These are phyloP conservation scores for Neoascochyta sp. DNA, from an alignment of 2,329 filamentous ascomycete genomes.

Conservation along the genomic window DNA sequence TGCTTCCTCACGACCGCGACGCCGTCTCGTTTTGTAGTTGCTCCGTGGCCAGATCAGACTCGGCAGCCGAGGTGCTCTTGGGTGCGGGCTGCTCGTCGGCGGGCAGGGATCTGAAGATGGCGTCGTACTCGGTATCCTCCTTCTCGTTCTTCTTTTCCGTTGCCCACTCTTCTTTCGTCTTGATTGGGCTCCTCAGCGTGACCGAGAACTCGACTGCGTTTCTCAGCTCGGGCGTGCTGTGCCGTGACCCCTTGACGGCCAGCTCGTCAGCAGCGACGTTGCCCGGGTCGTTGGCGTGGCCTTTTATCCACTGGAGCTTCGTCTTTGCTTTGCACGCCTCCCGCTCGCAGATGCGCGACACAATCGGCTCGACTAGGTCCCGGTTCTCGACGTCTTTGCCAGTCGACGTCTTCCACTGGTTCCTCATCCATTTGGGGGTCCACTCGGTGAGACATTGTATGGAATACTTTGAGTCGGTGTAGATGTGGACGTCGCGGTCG, in stretches of 20 bases:
- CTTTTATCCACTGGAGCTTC: constrained; percentile 84
- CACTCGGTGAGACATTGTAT: constrained; percentile 87
- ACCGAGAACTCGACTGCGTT: constrained; percentile 8
- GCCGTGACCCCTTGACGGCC: constrained; percentile 16
- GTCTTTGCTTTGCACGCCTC: constrained; percentile 54
- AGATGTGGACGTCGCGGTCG: constrained; percentile 68
- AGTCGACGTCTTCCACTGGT: constrained; percentile 71
- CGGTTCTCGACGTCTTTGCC: constrained; percentile 77
- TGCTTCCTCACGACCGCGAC: neutral
- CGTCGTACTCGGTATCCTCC: constrained; percentile 5
- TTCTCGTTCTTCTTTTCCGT: constrained; percentile 5
- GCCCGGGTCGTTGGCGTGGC: constrained; percentile 68
- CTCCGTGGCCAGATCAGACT: neutral
- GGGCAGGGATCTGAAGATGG: constrained; percentile 2
- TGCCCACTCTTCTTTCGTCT: constrained; percentile 6
- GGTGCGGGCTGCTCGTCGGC: neutral
- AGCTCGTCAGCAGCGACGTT: constrained; percentile 72
- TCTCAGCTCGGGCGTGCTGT: constrained; percentile 14
- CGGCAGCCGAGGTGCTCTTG: too few species aligned
- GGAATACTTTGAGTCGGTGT: constrained; percentile 85
- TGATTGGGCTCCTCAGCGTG: constrained; percentile 10
- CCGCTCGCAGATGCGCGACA: constrained; percentile 67
- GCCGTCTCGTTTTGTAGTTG: neutral
- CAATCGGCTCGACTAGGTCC: constrained; percentile 73
- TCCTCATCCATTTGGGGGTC: constrained; percentile 71